These are phyloP conservation scores for Epichloe coenophiala DNA, from an alignment of 2,329 filamentous ascomycete species.

Conservation along the genomic window DNA sequence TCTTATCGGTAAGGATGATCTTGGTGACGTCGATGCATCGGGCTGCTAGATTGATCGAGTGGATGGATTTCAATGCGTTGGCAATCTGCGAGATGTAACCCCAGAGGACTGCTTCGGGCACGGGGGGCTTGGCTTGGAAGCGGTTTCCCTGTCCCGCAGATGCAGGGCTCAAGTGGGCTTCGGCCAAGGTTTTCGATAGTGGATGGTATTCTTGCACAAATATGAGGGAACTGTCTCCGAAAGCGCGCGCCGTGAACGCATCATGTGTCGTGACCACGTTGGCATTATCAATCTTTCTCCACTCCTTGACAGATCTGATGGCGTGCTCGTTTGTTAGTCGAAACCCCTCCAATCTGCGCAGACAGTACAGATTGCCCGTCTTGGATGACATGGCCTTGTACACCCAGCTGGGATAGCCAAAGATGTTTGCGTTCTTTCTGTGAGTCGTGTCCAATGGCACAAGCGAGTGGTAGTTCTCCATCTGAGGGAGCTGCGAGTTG, in stretches of 20 bases:
- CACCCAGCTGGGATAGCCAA: constrained; percentile 84
- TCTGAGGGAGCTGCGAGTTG: constrained; percentile 58
- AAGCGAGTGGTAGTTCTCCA: constrained; percentile 86
- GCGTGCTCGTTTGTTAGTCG: constrained; percentile 80
- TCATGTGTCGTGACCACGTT: constrained; percentile 80
- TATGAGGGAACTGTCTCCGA: constrained; percentile 88
- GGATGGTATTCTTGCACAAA: constrained; percentile 92
- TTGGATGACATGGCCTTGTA: constrained; percentile 89
- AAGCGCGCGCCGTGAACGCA: constrained; percentile 84
- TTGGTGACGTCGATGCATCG: constrained; percentile 79
- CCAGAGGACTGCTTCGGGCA: constrained; percentile 72
- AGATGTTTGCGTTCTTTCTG: constrained; percentile 63
- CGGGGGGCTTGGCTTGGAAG: constrained; percentile 29
- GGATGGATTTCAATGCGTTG: constrained; percentile 76
- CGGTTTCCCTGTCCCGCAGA: constrained; percentile 27
- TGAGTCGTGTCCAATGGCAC: constrained; percentile 76
- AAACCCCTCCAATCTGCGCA: constrained; percentile 80
- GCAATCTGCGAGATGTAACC: constrained; percentile 84
- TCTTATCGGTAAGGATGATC: constrained; percentile 80
- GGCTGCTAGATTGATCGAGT: constrained; percentile 67
- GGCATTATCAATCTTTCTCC: constrained; percentile 73
- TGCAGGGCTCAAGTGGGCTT: constrained; percentile 52
- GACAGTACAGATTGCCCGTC: constrained; percentile 75
- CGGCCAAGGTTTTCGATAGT: constrained; percentile 74
- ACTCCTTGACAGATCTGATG: constrained; percentile 73